Evolutionary conservation across 768 basidiomycete species (phyloP), one percentile per base, ranked within the genome.

Genomic region (Suillus hirtellus): DNA sequence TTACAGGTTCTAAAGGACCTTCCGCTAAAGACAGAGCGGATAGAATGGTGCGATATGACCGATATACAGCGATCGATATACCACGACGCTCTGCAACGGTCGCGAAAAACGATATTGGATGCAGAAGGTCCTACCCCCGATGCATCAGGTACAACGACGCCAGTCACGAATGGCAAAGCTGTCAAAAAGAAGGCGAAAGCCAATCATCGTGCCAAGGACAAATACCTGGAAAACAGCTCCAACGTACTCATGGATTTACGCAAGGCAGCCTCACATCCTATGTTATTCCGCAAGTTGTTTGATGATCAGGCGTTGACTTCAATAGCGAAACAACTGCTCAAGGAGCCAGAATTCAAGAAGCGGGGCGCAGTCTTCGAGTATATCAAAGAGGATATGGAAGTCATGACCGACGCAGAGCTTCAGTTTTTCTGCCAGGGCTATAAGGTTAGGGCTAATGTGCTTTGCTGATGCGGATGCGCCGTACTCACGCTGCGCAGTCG

Each of bases 201-300:
- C 60, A 74, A 59, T 71, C 75, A 27, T 78, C 84, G 66, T 69
- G 81, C 55, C 80, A 90, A 83, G 74, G 86, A 86, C 65, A 91
- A 89, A 75, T 91, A 92, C 65, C 73, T 86, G 19, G 91, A 92
- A 76, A 94, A 93, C 69, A 91, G 90, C 65, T 85, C 92, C 2
- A 96, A 99, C 73, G 95, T 99, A 60, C 82, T 99, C 42, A 99
- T 99, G 94, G 96, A 97, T 70, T 82, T 99, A 17, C 87, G 97
- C 38, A 99, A 99, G 76, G 97, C 97, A 3, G 90, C 96, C 2
- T 90, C 88, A 37, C 97, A 99, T 78, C 96, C 97, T 2, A 92
- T 99, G 89, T 82, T 99, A 19, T 99, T 99, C 82, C 84, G 97
- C 38, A 87, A 84, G 44, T 82, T 82, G 6, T 99, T 93, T 75